phyloP scores from a whole-genome alignment of 768 basidiomycete genomes.

The Boletus rubescentipes region DNA sequence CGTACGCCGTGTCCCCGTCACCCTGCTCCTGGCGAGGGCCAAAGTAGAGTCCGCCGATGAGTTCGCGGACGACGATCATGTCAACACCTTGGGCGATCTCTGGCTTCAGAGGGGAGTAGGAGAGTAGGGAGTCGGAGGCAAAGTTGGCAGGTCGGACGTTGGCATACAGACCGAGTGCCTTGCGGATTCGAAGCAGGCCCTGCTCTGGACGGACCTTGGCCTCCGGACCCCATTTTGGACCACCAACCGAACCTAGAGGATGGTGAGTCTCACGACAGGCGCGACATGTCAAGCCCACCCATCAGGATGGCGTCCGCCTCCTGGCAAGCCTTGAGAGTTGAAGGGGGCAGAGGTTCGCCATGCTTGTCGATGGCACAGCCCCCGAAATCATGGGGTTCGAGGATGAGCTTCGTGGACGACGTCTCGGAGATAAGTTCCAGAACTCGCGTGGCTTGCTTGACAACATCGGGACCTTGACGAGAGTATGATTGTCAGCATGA shows the following conservation, averaged over 20 bases:
- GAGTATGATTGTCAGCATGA: background rate
- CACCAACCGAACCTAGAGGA: slow-evolving; percentile 86
- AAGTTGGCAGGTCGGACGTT: slow-evolving; percentile 98
- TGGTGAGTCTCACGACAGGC: background rate
- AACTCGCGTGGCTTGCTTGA: slow-evolving; percentile 80
- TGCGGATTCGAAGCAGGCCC: slow-evolving; percentile 85
- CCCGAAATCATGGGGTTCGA: slow-evolving; percentile 81
- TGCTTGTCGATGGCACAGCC: slow-evolving; percentile 88
- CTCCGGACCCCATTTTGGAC: slow-evolving; percentile 97
- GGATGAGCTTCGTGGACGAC: slow-evolving; percentile 64
- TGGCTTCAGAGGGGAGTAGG: slow-evolving; percentile 85
- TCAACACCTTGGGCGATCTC: slow-evolving; percentile 81
- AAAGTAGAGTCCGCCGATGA: slow-evolving; percentile 96
- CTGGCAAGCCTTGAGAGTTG: slow-evolving; percentile 86
- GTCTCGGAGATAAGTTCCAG: slow-evolving; percentile 67
- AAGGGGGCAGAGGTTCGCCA: slow-evolving; percentile 82
- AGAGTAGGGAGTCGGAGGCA: slow-evolving; percentile 85
- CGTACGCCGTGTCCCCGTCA: slow-evolving; percentile 74
- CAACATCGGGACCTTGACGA: slow-evolving; percentile 81
- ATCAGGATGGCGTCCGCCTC: slow-evolving; percentile 94
- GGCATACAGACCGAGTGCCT: slow-evolving; percentile 92
- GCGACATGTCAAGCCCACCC: slow-evolving; percentile 53
- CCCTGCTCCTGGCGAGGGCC: slow-evolving; percentile 89
- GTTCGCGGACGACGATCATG: slow-evolving; percentile 93
- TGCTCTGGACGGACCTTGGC: slow-evolving; percentile 88